phyloP scores from a whole-genome alignment of 2,329 filamentous ascomycete species.

The Arthrobotrys pseudoclavata region DNA sequence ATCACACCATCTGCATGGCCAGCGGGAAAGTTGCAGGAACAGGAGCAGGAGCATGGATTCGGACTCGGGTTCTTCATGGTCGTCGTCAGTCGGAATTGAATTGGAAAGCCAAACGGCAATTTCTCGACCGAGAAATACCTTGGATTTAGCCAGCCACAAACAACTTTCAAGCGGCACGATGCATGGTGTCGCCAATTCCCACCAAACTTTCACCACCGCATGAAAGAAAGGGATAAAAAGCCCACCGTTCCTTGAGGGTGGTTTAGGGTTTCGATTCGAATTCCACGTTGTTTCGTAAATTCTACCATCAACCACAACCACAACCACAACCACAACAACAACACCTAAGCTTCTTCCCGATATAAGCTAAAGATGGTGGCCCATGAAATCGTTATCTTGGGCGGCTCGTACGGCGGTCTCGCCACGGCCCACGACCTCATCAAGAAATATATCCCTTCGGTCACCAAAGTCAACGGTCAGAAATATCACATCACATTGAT shows the following conservation, averaged over 20 bases:
- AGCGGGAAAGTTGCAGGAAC: neutral
- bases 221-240: conserved; percentile 4
- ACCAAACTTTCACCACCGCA: conserved; percentile 6
- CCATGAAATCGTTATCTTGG: conserved; percentile 54
- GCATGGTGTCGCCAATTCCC: neutral
- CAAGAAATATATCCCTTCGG: conserved; percentile 47
- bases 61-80: no score
- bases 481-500: conserved; percentile 57
- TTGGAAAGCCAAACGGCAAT: neutral
- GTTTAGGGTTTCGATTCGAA: neutral
- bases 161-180: neutral
- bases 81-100: no score
- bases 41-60: neutral
- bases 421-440: conserved; percentile 38
- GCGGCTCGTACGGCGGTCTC: conserved; percentile 41
- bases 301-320: no score
- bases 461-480: conserved; percentile 39
- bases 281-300: neutral
- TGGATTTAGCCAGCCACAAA: neutral
- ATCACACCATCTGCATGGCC: conserved; percentile 11
- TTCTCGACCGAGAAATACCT: conserved; percentile 22
- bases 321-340: neutral
- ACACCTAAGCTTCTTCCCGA: neutral
- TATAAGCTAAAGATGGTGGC: conserved; percentile 25
- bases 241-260: neutral